These are phyloP conservation scores for Aspergillus udagawae DNA, from an alignment of 2,329 filamentous ascomycete species.

Conservation along the genomic window DNA sequence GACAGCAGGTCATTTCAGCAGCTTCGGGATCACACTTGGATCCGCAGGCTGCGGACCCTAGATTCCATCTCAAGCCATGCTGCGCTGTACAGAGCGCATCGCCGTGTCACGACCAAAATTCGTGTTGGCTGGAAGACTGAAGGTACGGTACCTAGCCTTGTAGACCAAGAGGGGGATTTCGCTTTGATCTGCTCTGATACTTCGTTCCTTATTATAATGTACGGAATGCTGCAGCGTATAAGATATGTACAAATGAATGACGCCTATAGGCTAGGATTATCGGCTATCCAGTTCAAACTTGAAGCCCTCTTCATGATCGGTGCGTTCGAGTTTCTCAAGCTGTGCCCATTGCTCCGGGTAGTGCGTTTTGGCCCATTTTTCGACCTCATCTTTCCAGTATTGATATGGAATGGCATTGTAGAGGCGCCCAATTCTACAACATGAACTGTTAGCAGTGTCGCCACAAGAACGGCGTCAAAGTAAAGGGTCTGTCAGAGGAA, in stretches of 20 bases:
- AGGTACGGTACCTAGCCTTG: background rate
- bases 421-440: conserved; percentile 63
- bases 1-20: conserved; percentile 21
- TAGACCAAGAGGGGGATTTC: background rate
- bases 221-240: background rate
- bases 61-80: background rate
- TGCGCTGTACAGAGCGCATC: background rate
- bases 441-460: conserved; percentile 7
- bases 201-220: background rate
- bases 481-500: background rate
- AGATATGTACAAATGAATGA: background rate
- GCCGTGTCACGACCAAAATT: background rate
- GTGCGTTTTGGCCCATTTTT: conserved; percentile 66
- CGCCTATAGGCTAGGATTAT: background rate
- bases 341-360: conserved; percentile 68
- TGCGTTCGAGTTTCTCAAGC: conserved; percentile 47
- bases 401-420: conserved; percentile 69
- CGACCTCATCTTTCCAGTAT: conserved; percentile 64
- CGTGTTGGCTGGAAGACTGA: background rate
- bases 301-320: conserved; percentile 31
- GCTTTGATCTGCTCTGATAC: background rate
- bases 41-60: conserved; percentile 15
- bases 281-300: conserved; percentile 24
- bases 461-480: background rate
- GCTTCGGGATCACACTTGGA: conserved; percentile 21